Conservation (phyloP, 1,139 yeast species). For the Entelexis paramagnoliae region DNA sequence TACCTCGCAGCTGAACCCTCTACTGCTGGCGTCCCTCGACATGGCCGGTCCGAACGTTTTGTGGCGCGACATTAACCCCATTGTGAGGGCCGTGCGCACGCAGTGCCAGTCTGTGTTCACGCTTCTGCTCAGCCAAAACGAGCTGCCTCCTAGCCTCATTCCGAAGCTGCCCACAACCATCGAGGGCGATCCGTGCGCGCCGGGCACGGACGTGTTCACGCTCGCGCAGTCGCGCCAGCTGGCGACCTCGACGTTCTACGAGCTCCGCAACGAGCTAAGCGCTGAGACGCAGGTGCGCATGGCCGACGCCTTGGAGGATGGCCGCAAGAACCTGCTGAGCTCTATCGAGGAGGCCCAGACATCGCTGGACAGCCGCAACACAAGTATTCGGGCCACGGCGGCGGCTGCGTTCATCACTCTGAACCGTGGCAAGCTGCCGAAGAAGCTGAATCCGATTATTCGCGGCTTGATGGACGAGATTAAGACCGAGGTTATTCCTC, state of each 20-base stretch:
- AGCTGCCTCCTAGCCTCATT: constrained; percentile 42
- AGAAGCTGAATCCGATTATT: constrained; percentile 79
- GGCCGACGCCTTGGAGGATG: constrained; percentile 67
- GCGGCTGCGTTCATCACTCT: constrained; percentile 50
- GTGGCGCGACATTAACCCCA: constrained; percentile 65
- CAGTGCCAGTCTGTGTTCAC: constrained; percentile 74
- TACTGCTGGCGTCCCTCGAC: constrained; percentile 38
- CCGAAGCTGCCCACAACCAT: constrained; percentile 70
- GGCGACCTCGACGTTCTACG: constrained; percentile 53
- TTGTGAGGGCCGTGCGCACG: constrained; percentile 71
- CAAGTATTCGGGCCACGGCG: constrained; percentile 59
- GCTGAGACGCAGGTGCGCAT: constrained; percentile 65
- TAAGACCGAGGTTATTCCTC: constrained; percentile 58
- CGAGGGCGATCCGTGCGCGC: constrained; percentile 84
- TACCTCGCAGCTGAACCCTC: constrained; percentile 9
- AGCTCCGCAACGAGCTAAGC: constrained; percentile 53
- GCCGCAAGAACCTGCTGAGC: constrained; percentile 53
- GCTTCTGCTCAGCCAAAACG: constrained; percentile 65
- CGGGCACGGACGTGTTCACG: constrained; percentile 57
- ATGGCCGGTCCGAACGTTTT: constrained; percentile 6
- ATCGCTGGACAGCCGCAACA: constrained; percentile 45
- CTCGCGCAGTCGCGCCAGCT: constrained; percentile 67
- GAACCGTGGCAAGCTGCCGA: constrained; percentile 47
- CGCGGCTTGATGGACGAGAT: constrained; percentile 88
- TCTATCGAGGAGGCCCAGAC: constrained; percentile 63